phyloP scores from a whole-genome alignment of 257 asterid genomes.

The Ilex asprella region DNA sequence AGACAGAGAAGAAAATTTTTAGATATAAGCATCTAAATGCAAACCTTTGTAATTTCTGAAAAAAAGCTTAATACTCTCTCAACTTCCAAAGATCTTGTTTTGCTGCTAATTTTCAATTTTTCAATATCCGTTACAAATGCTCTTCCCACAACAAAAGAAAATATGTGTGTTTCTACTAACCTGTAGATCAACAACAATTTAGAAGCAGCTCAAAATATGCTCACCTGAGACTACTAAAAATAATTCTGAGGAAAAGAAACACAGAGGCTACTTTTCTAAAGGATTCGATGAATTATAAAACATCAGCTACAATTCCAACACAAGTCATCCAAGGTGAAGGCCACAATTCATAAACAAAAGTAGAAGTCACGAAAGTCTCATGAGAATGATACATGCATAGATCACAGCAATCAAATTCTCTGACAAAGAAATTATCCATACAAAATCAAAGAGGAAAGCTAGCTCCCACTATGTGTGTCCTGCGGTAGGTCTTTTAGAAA shows the following conservation, averaged over 20 bases:
- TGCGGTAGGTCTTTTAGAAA: too few relatives aligned
- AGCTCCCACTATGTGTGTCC: too few relatives aligned
- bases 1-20: conserved; percentile 4
- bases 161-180: conserved; percentile 96
- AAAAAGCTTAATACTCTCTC: conserved; percentile 73
- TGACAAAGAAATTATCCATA: too few relatives aligned
- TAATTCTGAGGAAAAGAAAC: background rate
- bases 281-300: too few relatives aligned
- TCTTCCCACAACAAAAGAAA: conserved; percentile 97
- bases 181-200: conserved; percentile 42
- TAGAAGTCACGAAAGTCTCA: too few relatives aligned
- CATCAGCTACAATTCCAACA: too few relatives aligned
- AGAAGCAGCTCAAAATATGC: conserved; percentile 19
- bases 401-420: too few relatives aligned
- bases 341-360: too few relatives aligned
- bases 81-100: conserved; percentile 81
- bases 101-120: conserved; percentile 91
- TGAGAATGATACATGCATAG: too few relatives aligned
- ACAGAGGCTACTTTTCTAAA: background rate
- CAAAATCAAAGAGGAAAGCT: too few relatives aligned
- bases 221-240: conserved; percentile 11
- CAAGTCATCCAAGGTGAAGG: too few relatives aligned
- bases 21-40: conserved; percentile 14
- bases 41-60: conserved; percentile 79
- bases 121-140: conserved; percentile 98